phyloP scores from a whole-genome alignment of 192 early-diverging fungal genomes.

The Umbelopsis sp. region DNA sequence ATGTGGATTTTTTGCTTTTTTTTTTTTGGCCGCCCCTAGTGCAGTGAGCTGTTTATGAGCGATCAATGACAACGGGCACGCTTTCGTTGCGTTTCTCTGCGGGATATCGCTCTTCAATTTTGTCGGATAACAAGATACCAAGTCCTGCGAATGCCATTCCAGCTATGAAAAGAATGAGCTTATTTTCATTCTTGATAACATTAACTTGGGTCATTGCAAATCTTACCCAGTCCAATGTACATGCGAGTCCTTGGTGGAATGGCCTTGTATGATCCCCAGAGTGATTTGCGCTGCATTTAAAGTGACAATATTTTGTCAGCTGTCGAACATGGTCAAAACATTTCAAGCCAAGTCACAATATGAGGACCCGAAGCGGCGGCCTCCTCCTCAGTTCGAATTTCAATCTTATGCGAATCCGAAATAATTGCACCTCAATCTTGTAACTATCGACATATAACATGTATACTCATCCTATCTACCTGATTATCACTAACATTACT shows the following conservation, averaged over 20 bases:
- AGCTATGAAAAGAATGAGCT: slow-evolving; percentile 14
- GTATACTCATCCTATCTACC: background rate
- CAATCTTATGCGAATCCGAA: too few relatives aligned
- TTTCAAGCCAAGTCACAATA: too few relatives aligned
- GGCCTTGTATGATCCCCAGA: slow-evolving; percentile 42
- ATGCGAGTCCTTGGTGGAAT: slow-evolving; percentile 36
- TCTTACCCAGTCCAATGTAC: slow-evolving; percentile 33
- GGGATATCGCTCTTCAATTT: slow-evolving; percentile 33
- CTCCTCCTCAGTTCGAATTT: too few relatives aligned
- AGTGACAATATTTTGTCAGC: background rate
- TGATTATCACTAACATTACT: background rate
- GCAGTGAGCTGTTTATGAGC: background rate
- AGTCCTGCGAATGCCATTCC: slow-evolving; percentile 43
- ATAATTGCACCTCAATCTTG: too few relatives aligned
- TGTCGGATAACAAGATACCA: slow-evolving; percentile 38
- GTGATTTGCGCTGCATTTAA: slow-evolving; percentile 41
- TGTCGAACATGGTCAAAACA: too few relatives aligned
- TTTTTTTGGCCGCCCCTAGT: background rate
- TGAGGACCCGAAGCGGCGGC: too few relatives aligned
- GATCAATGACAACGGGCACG: background rate
- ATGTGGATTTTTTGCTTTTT: too few relatives aligned
- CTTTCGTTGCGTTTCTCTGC: background rate
- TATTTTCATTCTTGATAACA: background rate
- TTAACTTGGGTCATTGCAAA: background rate
- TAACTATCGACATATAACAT: too few relatives aligned